phyloP scores from a whole-genome alignment of 1,284 basidiomycete species.

The Ceratobasidium sp. region DNA sequence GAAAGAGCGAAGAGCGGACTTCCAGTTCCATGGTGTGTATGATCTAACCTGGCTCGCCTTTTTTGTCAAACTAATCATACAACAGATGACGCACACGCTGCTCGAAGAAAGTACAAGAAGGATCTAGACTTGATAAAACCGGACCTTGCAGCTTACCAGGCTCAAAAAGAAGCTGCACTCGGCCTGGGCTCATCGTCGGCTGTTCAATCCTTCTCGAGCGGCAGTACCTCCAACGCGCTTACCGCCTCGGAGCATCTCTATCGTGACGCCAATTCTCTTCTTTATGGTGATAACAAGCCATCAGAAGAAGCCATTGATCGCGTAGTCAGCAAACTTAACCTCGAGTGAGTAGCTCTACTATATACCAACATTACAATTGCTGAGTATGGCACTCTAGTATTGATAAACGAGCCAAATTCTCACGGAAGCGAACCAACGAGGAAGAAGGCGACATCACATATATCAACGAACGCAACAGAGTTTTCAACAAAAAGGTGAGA shows the following conservation, averaged over 20 bases:
- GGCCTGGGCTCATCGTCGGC: conserved; percentile 54
- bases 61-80: not conserved
- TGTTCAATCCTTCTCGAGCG: conserved; percentile 41
- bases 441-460: conserved; percentile 96
- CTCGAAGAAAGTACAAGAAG: conserved; percentile 89
- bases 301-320: conserved; percentile 93
- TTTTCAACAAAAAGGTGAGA: conserved; percentile 97
- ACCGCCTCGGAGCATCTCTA: conserved; percentile 82
- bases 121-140: conserved; percentile 87
- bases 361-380: too few relatives aligned
- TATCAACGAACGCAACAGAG: conserved; percentile 98
- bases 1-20: conserved; percentile 78
- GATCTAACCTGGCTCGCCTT: not conserved
- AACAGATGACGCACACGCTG: conserved; percentile 87
- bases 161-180: conserved; percentile 84
- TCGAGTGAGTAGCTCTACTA: conserved; percentile 89
- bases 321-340: conserved; percentile 90
- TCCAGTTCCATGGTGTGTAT: conserved; percentile 75
- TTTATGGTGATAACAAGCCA: conserved; percentile 94
- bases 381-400: conserved; percentile 66
- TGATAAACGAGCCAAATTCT: conserved; percentile 87
- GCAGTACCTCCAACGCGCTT: conserved; percentile 40
- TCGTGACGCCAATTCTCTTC: conserved; percentile 85
- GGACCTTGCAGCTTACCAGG: conserved; percentile 82
- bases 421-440: conserved; percentile 86